Percentiles rank a stretch among this genome's conserved stretches.
These are phyloP conservation scores for Boehmeria nivea DNA, from an alignment of 306 rosid species.

Conservation along the genomic window DNA sequence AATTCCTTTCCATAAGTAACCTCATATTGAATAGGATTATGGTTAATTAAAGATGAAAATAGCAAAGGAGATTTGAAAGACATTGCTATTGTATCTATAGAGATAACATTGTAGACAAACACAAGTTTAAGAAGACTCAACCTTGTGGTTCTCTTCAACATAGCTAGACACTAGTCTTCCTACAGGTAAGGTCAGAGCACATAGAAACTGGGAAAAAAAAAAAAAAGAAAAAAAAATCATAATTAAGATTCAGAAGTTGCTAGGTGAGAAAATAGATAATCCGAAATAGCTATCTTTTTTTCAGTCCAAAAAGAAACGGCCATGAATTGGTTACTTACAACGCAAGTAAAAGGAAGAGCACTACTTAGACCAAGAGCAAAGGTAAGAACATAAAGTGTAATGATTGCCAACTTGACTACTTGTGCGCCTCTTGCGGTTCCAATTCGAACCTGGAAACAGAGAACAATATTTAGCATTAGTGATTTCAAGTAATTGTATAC, in stretches of 20 bases:
- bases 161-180: slow-evolving; percentile 63
- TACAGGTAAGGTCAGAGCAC: slow-evolving; percentile 65
- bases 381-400: slow-evolving; percentile 47
- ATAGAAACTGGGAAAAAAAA: slow-evolving; percentile 40
- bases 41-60: neutral
- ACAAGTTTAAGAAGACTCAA: slow-evolving; percentile 21
- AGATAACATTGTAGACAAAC: too few relatives aligned
- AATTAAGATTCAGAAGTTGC: neutral
- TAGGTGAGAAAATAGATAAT: too few relatives aligned
- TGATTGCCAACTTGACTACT: slow-evolving; percentile 49
- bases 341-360: slow-evolving; percentile 56
- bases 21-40: too few relatives aligned
- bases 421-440: slow-evolving; percentile 56
- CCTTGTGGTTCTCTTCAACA: slow-evolving; percentile 72
- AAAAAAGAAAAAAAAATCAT: neutral
- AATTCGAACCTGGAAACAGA: slow-evolving; percentile 58
- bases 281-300: too few relatives aligned
- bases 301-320: neutral
- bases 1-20: too few relatives aligned
- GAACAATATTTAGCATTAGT: neutral
- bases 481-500: neutral
- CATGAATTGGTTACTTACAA: slow-evolving; percentile 35
- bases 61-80: neutral
- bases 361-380: slow-evolving; percentile 50
- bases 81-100: neutral